Base-by-base conservation (phyloP, 2,329 filamentous ascomycete species). In the Tolypocladium ovalisporum region DNA sequence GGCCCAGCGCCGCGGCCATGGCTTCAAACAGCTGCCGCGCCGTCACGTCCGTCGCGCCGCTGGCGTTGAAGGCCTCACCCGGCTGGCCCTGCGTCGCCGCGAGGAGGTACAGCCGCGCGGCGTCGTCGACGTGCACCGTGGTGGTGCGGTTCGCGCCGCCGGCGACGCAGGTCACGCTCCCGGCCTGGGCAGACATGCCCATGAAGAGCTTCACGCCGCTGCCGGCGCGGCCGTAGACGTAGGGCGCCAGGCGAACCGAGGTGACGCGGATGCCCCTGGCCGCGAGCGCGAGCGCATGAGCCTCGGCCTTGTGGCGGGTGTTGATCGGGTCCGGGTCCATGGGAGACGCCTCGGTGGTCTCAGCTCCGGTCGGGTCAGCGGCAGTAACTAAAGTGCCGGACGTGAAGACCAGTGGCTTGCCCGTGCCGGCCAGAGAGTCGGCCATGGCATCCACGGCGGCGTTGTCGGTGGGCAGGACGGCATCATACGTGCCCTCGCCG, bases 171-270 rank as follows among this genome's bases (percentile, higher is more conserved):
- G 62, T 52, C 1, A 66, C 62, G 37, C 64, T 62, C 7, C 73
- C 70, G 32, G 61, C 62, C 51, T 65, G 57, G 17, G 62, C 66
- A 12, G 67, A 69, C 5, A 65, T 61, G 13, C 59, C 22, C 63
- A 73, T 69, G 56, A 74, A 67, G 56, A 71, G 60, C n/a, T 57
- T 54, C 29, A 75, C 64, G 32, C 70, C 70, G 57, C 69, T 71
- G 12, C 71, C 74, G 1, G 70, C 74, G 15, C 67, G 68, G 2
- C 76, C 76, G 60, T 79, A 76, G 0, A 78, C 75, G 32, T 66
- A 77, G 0, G 74, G 74, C 3, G 76, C 66, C 0, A 78, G 66
- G 0, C 75, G 69, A 6, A 79, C 64, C 9, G 65, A 60, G 22
- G 61, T 66, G 5, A 74, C 71, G 4, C 65, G 62, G 32, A 79